A percentile compares a stretch with the other conserved stretches of the same genome.
phyloP scores from a whole-genome alignment of 495 filamentous ascomycete species.

The Podospora fimiseda region DNA sequence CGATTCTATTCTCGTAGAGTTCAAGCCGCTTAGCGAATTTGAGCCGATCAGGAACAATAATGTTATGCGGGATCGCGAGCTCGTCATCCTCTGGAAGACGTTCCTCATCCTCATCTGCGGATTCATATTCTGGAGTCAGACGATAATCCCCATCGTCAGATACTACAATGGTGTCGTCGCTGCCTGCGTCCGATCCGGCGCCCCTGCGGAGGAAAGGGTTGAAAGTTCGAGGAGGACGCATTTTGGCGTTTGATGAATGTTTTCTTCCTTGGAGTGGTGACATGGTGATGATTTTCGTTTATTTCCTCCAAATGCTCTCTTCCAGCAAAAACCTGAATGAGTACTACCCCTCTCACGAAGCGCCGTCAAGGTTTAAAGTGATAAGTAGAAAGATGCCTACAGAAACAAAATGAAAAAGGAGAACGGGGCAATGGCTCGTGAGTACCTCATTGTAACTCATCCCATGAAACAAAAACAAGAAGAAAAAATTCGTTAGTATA shows the following conservation, averaged over 20 bases:
- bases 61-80: not conserved
- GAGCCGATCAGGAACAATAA: not conserved
- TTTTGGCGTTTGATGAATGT: too few relatives aligned
- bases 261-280: not conserved
- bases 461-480: not conserved
- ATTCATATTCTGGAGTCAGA: not conserved
- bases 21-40: not conserved
- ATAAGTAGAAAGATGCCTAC: not conserved
- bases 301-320: too few relatives aligned
- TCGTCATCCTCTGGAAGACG: not conserved
- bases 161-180: not conserved
- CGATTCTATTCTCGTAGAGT: not conserved
- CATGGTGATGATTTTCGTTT: not conserved
- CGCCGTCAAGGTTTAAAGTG: too few relatives aligned
- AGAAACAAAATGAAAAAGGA: not conserved
- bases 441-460: not conserved
- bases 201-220: not conserved
- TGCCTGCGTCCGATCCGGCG: not conserved
- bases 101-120: not conserved
- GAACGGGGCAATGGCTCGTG: not conserved
- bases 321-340: too few relatives aligned
- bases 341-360: too few relatives aligned
- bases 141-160: not conserved
- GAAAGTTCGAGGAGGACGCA: not conserved
- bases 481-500: not conserved